Percentiles rank a stretch among this genome's conserved stretches.
These are phyloP conservation scores for Myxozyma neglecta DNA, from an alignment of 805 yeast genomes.

Conservation along the genomic window DNA sequence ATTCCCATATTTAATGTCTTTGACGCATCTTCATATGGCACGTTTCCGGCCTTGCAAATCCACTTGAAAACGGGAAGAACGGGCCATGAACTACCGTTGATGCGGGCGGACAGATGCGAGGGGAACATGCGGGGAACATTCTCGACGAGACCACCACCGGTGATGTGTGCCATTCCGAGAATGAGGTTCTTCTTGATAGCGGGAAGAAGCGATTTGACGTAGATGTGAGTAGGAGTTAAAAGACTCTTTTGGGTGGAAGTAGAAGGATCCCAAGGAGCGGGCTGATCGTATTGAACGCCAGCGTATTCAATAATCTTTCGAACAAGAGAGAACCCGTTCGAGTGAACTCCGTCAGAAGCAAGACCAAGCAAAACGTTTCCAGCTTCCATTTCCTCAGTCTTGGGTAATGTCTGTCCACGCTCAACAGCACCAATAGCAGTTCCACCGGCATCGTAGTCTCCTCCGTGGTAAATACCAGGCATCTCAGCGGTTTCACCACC, in stretches of 20 bases:
- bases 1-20: constrained; percentile 95
- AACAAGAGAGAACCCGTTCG: constrained; percentile 93
- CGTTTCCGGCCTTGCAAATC: constrained; percentile 89
- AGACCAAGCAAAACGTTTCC: constrained; percentile 88
- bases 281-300: constrained; percentile 66
- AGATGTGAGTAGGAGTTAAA: constrained; percentile 86
- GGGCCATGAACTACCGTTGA: constrained; percentile 79
- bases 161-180: constrained; percentile 91
- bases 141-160: constrained; percentile 98
- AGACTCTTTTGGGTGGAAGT: constrained; percentile 81
- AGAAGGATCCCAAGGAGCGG: constrained; percentile 79
- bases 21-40: constrained; percentile 77
- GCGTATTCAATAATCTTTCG: constrained; percentile 84
- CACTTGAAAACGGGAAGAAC: constrained; percentile 89
- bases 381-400: constrained; percentile 58
- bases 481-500: constrained; percentile 99
- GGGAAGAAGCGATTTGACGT: constrained; percentile 85
- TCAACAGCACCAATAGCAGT: constrained; percentile 97
- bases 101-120: constrained; percentile 67
- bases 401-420: constrained; percentile 73
- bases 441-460: constrained; percentile 97
- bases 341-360: constrained; percentile 90
- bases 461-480: constrained; percentile 97
- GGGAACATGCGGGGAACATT: constrained; percentile 96
- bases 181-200: constrained; percentile 66